Evolutionary conservation across 2,329 filamentous ascomycete genomes (phyloP).

Genomic region (Ascocoryne sarcoides): DNA sequence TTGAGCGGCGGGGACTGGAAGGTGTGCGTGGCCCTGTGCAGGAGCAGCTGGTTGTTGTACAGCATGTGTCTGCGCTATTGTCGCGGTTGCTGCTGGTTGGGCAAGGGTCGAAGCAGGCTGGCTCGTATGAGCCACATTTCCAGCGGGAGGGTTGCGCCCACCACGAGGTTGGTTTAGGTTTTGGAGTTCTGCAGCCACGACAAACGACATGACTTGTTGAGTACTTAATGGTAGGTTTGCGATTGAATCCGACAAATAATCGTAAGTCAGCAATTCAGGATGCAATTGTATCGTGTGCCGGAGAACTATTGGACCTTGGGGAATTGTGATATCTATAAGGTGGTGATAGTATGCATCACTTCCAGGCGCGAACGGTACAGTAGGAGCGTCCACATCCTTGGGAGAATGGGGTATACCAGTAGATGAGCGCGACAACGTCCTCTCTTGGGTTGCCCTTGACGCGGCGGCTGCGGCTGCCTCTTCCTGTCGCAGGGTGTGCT

Average conservation of each 20-base stretch:
- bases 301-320: conserved; percentile 40
- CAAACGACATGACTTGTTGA: conserved; percentile 12
- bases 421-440: conserved; percentile 4
- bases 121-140: conserved; percentile 1
- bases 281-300: conserved; percentile 17
- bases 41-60: neutral
- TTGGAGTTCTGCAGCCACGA: conserved; percentile 11
- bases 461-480: conserved; percentile 50
- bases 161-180: conserved; percentile 3
- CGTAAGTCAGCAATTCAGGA: conserved; percentile 18
- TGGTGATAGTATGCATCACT: conserved; percentile 34
- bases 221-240: conserved; percentile 6
- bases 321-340: conserved; percentile 45
- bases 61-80: too few species aligned
- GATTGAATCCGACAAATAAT: conserved; percentile 14
- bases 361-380: conserved; percentile 27
- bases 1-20: conserved; percentile 32
- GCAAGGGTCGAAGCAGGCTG: neutral
- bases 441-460: conserved; percentile 5
- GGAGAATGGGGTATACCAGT: neutral
- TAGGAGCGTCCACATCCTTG: conserved; percentile 3
- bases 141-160: neutral
- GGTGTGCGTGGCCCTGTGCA: conserved; percentile 5
- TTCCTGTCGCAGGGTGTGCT: conserved; percentile 67
- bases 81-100: neutral